phyloP scores from a whole-genome alignment of 352 stramenopile species.

The Globisporangium rhizosaccharum region DNA sequence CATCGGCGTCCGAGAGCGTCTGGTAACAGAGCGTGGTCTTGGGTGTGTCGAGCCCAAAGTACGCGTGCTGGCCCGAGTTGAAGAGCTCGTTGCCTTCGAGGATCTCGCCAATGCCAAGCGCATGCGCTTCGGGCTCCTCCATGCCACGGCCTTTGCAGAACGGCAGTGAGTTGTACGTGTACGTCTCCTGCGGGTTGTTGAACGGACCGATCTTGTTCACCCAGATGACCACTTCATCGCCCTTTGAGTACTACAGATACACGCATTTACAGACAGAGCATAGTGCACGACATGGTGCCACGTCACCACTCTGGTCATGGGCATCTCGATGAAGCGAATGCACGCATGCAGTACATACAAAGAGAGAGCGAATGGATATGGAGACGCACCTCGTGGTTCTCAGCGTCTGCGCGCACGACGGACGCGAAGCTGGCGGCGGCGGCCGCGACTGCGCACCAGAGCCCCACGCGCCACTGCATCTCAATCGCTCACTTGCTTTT shows the following conservation, averaged over 20 bases:
- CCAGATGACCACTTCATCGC: constrained; percentile 91
- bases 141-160: constrained; percentile 93
- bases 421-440: constrained; percentile 12
- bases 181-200: constrained; percentile 98
- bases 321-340: not conserved
- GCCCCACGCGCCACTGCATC: constrained; percentile 1
- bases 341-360: not conserved
- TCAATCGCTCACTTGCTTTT: not conserved
- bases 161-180: constrained; percentile 98
- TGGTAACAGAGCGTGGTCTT: constrained; percentile 72
- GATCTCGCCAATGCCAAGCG: constrained; percentile 92
- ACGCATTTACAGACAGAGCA: not conserved
- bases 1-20: constrained; percentile 63
- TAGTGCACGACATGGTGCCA: not conserved
- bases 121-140: constrained; percentile 82
- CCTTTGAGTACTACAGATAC: constrained; percentile 44
- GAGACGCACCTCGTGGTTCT: constrained; percentile 45
- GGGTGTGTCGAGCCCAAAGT: constrained; percentile 67
- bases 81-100: constrained; percentile 94
- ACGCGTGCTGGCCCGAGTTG: constrained; percentile 86
- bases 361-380: not conserved
- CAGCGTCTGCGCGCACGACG: constrained; percentile 29
- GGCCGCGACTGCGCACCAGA: constrained; percentile 16
- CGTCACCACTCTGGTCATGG: not conserved
- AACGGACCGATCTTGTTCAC: constrained; percentile 97